These are phyloP conservation scores for Bruguiera parviflora DNA, from an alignment of 345 rosid genomes.

Conservation along the genomic window DNA sequence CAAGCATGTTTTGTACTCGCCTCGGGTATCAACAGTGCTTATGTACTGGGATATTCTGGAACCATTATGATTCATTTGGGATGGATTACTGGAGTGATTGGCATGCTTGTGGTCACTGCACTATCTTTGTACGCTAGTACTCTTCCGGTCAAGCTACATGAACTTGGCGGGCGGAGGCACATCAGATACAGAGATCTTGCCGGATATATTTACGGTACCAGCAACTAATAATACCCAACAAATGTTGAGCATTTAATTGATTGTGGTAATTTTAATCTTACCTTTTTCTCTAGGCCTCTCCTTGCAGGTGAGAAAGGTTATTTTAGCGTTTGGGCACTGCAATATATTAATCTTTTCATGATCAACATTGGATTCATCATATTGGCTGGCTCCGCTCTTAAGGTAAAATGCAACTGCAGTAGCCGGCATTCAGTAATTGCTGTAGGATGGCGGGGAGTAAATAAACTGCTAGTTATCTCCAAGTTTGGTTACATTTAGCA, in stretches of 20 bases:
- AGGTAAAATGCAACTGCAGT: slow-evolving; percentile 39
- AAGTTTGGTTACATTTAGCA: no score
- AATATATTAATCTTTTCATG: slow-evolving; percentile 84
- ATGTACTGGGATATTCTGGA: slow-evolving; percentile 85
- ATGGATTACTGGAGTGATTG: slow-evolving; percentile 72
- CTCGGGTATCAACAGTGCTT: slow-evolving; percentile 83
- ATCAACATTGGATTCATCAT: slow-evolving; percentile 76
- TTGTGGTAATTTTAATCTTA: background rate
- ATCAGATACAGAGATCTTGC: slow-evolving; percentile 95
- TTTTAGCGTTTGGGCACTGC: slow-evolving; percentile 65
- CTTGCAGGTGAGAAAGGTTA: slow-evolving; percentile 63
- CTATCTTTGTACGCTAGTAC: slow-evolving; percentile 71
- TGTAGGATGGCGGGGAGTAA: no score
- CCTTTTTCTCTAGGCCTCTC: background rate
- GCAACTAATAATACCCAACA: no score
- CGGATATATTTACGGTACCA: slow-evolving; percentile 64
- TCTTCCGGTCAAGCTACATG: slow-evolving; percentile 85
- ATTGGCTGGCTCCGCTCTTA: slow-evolving; percentile 72
- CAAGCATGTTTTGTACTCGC: slow-evolving; percentile 83
- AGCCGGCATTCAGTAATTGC: background rate
- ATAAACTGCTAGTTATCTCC: no score
- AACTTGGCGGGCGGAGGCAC: slow-evolving; percentile 82
- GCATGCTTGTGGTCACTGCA: slow-evolving; percentile 61
- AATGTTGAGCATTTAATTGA: background rate
- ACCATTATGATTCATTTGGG: slow-evolving; percentile 89